Evolutionary conservation across 116 monocot genomes (phyloP).

Genomic region (Thalassia testudinum): DNA sequence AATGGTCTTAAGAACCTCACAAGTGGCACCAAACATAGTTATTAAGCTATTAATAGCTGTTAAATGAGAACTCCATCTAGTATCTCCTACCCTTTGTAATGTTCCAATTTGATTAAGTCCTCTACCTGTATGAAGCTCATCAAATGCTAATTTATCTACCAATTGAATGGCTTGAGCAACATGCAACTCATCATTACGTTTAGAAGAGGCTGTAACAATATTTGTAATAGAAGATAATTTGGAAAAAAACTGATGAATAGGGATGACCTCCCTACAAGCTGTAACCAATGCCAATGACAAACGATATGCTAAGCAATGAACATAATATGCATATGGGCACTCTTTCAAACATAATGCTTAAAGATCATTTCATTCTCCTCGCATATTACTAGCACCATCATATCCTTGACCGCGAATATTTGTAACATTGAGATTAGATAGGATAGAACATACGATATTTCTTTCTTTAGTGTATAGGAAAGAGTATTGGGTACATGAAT

Average conservation of each 20-base stretch:
- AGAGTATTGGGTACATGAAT: slow-evolving; percentile 3
- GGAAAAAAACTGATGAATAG: background rate
- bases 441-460: background rate
- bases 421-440: background rate
- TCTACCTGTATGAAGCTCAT: slow-evolving; percentile 4
- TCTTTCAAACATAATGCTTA: slow-evolving; percentile 11
- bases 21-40: background rate
- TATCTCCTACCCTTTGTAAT: background rate
- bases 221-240: background rate
- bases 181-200: slow-evolving; percentile 1
- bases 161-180: background rate
- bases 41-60: slow-evolving; percentile 1
- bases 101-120: slow-evolving; percentile 9
- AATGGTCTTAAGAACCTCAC: slow-evolving; percentile 1
- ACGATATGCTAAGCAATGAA: slow-evolving; percentile 16
- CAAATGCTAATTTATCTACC: background rate
- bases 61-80: slow-evolving; percentile 3
- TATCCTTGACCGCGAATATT: slow-evolving; percentile 10
- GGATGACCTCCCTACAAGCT: background rate
- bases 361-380: slow-evolving; percentile 9
- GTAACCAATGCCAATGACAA: slow-evolving; percentile 5
- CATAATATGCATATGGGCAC: slow-evolving; percentile 5
- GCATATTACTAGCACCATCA: slow-evolving; percentile 18
- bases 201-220: slow-evolving; percentile 2
- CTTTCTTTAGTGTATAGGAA: background rate